phyloP scores from a whole-genome alignment of 352 stramenopile species.

The Salisapilia sapeloensis region DNA sequence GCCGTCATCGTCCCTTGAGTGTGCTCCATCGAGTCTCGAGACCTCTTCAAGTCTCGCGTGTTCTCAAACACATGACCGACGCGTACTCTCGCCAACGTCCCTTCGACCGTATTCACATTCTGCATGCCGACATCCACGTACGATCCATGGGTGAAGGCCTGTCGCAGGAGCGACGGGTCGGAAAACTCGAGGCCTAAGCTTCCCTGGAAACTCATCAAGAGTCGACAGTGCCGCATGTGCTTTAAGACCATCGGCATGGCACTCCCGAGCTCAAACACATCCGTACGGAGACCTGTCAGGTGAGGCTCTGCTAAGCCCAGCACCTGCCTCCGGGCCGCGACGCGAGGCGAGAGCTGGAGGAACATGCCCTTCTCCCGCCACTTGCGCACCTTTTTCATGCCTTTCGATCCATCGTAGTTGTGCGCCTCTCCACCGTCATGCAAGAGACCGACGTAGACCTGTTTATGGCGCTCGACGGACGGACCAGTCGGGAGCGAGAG shows the following conservation, averaged over 20 bases:
- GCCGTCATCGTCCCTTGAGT: not conserved
- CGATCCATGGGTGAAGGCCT: conserved; percentile 74
- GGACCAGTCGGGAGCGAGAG: not conserved
- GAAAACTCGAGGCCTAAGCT: conserved; percentile 43
- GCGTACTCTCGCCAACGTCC: conserved; percentile 49
- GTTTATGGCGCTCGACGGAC: conserved; percentile 1
- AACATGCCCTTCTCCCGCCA: conserved; percentile 38
- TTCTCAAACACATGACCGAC: conserved; percentile 65
- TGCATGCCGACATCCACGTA: conserved; percentile 77
- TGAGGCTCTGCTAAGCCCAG: conserved; percentile 32
- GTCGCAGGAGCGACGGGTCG: conserved; percentile 58
- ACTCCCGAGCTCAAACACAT: conserved; percentile 67
- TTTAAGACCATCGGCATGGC: conserved; percentile 80
- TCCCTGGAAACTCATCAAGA: conserved; percentile 43
- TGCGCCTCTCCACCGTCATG: conserved; percentile 29
- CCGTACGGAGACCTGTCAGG: conserved; percentile 52
- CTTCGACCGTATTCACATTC: conserved; percentile 66
- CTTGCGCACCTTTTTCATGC: conserved; percentile 36
- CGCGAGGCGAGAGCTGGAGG: conserved; percentile 46
- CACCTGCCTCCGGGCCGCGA: conserved; percentile 20
- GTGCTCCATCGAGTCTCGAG: conserved; percentile 15
- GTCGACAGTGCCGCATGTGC: conserved; percentile 57
- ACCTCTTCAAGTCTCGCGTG: conserved; percentile 30
- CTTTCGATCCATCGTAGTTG: conserved; percentile 55
- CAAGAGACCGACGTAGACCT: conserved; percentile 12